A percentile compares a stretch with the other conserved stretches of the same genome.
phyloP scores from a whole-genome alignment of 768 basidiomycete genomes.

The Cantharellus anzutake region DNA sequence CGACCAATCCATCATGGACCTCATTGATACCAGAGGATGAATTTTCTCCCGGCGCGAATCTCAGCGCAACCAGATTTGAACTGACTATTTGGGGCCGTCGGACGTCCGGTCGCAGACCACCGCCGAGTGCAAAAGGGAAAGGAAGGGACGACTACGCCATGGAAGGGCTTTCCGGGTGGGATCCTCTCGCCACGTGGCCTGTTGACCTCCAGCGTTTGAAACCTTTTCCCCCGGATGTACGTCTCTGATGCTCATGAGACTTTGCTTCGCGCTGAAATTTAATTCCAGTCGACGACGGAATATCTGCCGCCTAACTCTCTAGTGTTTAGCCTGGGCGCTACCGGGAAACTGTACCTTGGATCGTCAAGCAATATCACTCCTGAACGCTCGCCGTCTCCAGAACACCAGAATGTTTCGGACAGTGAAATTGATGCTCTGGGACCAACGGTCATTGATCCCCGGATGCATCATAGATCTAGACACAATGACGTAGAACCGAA shows the following conservation, averaged over 20 bases:
- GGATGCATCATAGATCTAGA: neutral
- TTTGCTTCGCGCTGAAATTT: neutral
- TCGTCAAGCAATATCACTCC: conserved; percentile 13
- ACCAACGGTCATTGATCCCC: neutral
- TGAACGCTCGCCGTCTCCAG: conserved; percentile 10
- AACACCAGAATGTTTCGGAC: conserved; percentile 11
- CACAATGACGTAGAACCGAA: neutral
- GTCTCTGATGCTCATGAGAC: conserved; percentile 13
- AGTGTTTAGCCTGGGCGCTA: conserved; percentile 43
- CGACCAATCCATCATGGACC: conserved; percentile 62
- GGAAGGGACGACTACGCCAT: conserved; percentile 29
- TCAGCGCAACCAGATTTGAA: conserved; percentile 32
- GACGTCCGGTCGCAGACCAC: neutral
- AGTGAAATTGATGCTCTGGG: conserved; percentile 5
- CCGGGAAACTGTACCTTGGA: conserved; percentile 41
- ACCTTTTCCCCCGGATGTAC: conserved; percentile 42
- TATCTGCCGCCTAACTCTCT: conserved; percentile 53
- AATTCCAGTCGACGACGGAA: conserved; percentile 11
- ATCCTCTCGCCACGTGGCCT: conserved; percentile 45
- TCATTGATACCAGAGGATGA: conserved; percentile 36
- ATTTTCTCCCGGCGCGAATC: conserved; percentile 35
- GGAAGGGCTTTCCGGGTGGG: conserved; percentile 29
- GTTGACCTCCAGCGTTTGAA: conserved; percentile 38
- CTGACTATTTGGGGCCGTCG: conserved; percentile 41
- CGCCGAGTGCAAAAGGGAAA: conserved; percentile 15